phyloP scores from a whole-genome alignment of 148 eudicot species.

The Oxyria digyna region DNA sequence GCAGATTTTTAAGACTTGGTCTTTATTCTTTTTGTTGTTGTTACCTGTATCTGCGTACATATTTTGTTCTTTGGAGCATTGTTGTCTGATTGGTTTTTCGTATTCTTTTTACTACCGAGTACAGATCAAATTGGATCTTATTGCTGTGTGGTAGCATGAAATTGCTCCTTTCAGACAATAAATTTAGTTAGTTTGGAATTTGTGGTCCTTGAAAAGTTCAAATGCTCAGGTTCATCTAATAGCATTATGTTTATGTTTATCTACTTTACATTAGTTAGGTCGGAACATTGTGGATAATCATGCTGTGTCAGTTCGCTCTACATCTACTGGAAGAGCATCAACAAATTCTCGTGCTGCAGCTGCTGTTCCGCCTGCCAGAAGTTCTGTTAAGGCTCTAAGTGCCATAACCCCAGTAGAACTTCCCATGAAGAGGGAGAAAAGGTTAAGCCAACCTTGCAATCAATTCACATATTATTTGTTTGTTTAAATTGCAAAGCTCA shows the following conservation, averaged over 20 bases:
- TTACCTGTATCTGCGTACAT: background rate
- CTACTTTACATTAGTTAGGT: constrained; percentile 56
- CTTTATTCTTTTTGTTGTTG: background rate
- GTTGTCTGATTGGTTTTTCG: background rate
- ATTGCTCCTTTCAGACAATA: background rate
- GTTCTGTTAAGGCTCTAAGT: constrained; percentile 43
- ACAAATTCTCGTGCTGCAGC: constrained; percentile 52
- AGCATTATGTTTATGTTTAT: background rate
- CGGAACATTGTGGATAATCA: constrained; percentile 68
- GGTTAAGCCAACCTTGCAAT: constrained; percentile 26
- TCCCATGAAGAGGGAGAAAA: constrained; percentile 58
- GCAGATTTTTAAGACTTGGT: background rate
- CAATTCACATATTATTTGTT: background rate
- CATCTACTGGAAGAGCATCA: constrained; percentile 92
- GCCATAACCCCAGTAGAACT: constrained; percentile 63
- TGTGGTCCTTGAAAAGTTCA: background rate
- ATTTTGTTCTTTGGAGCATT: background rate
- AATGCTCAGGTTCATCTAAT: background rate
- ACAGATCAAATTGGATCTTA: background rate
- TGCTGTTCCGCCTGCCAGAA: constrained; percentile 36
- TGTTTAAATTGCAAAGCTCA: background rate
- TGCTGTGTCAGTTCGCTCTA: constrained; percentile 63
- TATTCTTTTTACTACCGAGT: no score
- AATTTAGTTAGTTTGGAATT: background rate
- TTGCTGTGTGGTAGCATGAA: background rate